Conservation (phyloP, 495 filamentous ascomycete species). For the Xylaria curta region DNA sequence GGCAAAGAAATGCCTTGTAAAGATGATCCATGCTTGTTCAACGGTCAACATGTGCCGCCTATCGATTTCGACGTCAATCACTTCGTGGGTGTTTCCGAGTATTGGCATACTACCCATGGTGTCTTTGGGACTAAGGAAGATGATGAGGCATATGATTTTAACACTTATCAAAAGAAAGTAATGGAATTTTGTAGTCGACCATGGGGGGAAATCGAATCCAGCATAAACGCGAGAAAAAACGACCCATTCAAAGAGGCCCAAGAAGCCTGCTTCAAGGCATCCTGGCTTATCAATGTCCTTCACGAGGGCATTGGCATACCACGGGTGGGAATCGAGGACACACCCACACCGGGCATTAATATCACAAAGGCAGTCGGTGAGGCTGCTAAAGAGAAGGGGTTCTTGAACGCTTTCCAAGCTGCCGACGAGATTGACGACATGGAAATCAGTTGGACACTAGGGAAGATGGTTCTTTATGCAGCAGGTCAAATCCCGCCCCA, state of each 20-base stretch:
- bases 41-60: constrained; percentile 88
- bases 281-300: constrained; percentile 94
- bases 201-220: constrained; percentile 75
- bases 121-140: constrained; percentile 85
- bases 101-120: constrained; percentile 98
- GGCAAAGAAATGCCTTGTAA: constrained; percentile 87
- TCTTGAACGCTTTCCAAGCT: constrained; percentile 86
- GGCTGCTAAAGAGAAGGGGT: constrained; percentile 77
- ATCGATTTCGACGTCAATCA: constrained; percentile 99
- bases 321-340: constrained; percentile 77
- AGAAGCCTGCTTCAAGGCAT: constrained; percentile 96
- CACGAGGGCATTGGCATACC: constrained; percentile 96
- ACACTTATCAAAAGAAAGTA: constrained; percentile 86
- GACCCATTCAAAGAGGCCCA: constrained; percentile 78
- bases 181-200: constrained; percentile 82
- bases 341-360: constrained; percentile 61
- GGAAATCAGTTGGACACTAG: constrained; percentile 98
- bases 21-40: constrained; percentile 84
- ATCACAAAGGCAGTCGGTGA: constrained; percentile 75
- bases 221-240: constrained; percentile 63
- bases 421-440: constrained; percentile 90
- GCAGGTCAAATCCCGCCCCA: constrained; percentile 80
- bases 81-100: constrained; percentile 97
- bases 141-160: constrained; percentile 83
- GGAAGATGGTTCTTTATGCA: constrained; percentile 97